Evolutionary conservation across 2,329 filamentous ascomycete species (phyloP).

Genomic region (Cyphellophora europaea): DNA sequence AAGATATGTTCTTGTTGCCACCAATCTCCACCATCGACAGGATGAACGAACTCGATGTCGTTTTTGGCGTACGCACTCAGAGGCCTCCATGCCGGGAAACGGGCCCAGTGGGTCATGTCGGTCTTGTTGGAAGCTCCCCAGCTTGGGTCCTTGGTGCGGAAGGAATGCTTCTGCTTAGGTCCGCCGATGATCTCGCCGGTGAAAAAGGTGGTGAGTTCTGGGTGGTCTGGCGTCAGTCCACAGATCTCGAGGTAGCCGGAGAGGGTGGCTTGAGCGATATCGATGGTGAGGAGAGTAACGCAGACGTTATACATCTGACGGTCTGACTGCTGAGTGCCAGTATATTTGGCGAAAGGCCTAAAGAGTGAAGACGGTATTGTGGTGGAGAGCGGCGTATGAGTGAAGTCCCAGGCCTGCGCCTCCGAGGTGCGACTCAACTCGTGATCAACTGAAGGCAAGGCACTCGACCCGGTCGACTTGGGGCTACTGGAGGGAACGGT

Average conservation of each 20-base stretch:
- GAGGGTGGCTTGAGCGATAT: slow-evolving; percentile 86
- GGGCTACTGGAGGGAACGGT: too few species aligned
- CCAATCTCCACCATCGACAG: slow-evolving; percentile 38
- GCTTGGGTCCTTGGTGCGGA: slow-evolving; percentile 75
- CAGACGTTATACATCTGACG: slow-evolving; percentile 89
- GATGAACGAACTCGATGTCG: slow-evolving; percentile 19
- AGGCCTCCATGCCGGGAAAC: slow-evolving; percentile 78
- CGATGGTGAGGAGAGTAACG: slow-evolving; percentile 93
- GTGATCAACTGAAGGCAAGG: slow-evolving; percentile 13
- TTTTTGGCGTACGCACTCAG: slow-evolving; percentile 54
- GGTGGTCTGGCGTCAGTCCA: slow-evolving; percentile 94
- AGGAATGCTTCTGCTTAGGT: slow-evolving; percentile 67
- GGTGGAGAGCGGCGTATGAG: slow-evolving; percentile 40
- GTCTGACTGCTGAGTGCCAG: slow-evolving; percentile 87
- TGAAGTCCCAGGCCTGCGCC: slow-evolving; percentile 14
- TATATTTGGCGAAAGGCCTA: slow-evolving; percentile 77
- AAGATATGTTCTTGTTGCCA: slow-evolving; percentile 77
- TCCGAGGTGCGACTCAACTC: slow-evolving; percentile 12
- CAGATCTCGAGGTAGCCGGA: slow-evolving; percentile 94
- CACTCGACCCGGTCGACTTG: too few species aligned
- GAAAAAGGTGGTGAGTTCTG: slow-evolving; percentile 96
- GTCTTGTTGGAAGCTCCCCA: slow-evolving; percentile 92
- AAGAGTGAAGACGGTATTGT: slow-evolving; percentile 79
- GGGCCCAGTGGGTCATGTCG: slow-evolving; percentile 85
- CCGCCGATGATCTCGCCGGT: slow-evolving; percentile 91